Conservation (phyloP, 1,139 yeast genomes). For the Sugiyamaella japonica region DNA sequence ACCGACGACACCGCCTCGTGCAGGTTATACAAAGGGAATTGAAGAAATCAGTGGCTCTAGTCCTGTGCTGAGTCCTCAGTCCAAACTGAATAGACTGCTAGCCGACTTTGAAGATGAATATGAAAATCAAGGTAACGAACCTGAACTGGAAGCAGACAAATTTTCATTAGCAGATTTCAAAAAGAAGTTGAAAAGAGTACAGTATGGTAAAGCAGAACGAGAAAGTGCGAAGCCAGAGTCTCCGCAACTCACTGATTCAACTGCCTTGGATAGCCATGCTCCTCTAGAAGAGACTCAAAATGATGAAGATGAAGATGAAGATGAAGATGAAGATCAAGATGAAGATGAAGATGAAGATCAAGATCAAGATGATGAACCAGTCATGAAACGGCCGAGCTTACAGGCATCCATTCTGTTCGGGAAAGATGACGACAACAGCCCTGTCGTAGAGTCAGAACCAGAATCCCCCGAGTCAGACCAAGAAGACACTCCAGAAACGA, state of each 20-base stretch:
- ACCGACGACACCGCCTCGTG: not conserved
- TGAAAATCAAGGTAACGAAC: not conserved
- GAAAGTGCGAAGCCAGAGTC: not conserved
- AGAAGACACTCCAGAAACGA: slow-evolving; percentile 1
- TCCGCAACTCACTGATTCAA: not conserved
- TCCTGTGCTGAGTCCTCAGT: slow-evolving; percentile 8
- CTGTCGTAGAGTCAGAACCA: not conserved
- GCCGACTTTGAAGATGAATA: slow-evolving; percentile 13
- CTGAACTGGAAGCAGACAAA: not conserved
- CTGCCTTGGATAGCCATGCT: not conserved
- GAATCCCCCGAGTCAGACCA: not conserved
- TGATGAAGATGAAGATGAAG: not conserved
- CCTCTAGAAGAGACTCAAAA: not conserved
- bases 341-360: slow-evolving; percentile 1
- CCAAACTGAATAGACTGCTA: slow-evolving; percentile 8
- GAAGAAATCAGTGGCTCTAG: not conserved
- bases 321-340: not conserved
- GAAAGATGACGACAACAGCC: not conserved
- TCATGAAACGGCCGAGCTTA: not conserved
- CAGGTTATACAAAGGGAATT: too few relatives aligned
- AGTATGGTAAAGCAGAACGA: not conserved
- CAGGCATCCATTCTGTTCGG: slow-evolving; percentile 2
- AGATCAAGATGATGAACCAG: not conserved
- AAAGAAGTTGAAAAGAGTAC: slow-evolving; percentile 1
- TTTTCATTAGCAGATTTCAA: slow-evolving; percentile 11